A percentile compares a stretch with the other conserved stretches of the same genome.
Conservation (phyloP, 1,139 yeast genomes). For the Arxiozyma slooffiae region DNA sequence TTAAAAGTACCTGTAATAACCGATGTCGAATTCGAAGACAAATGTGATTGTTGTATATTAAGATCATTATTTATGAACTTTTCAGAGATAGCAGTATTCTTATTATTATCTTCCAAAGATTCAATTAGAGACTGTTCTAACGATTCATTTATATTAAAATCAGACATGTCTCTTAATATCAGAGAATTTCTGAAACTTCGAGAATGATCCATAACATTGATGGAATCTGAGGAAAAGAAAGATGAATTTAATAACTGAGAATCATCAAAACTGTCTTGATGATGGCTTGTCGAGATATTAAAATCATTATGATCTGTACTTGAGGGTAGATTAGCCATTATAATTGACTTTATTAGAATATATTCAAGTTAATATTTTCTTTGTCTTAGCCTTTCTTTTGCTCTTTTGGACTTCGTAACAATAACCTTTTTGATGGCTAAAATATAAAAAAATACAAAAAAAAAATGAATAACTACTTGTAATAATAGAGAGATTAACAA, state of each 20-base stretch:
- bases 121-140: background rate
- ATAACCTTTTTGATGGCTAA: no score
- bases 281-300: background rate
- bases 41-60: background rate
- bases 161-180: constrained; percentile 31
- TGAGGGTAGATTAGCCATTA: background rate
- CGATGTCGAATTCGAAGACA: background rate
- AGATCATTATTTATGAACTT: no score
- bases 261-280: constrained; percentile 5
- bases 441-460: no score
- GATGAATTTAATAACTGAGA: constrained; percentile 10
- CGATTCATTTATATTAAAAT: constrained; percentile 11
- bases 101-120: background rate
- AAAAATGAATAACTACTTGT: background rate
- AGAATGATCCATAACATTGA: constrained; percentile 36
- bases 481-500: background rate
- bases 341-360: no score
- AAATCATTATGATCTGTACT: background rate
- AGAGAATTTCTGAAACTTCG: constrained; percentile 30
- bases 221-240: constrained; percentile 27
- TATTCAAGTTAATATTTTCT: no score
- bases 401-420: background rate
- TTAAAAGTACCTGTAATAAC: background rate
- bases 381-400: background rate
- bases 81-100: no score